Evolutionary conservation across 2,329 filamentous ascomycete genomes (phyloP).

Genomic region (Trichophyton verrucosum): DNA sequence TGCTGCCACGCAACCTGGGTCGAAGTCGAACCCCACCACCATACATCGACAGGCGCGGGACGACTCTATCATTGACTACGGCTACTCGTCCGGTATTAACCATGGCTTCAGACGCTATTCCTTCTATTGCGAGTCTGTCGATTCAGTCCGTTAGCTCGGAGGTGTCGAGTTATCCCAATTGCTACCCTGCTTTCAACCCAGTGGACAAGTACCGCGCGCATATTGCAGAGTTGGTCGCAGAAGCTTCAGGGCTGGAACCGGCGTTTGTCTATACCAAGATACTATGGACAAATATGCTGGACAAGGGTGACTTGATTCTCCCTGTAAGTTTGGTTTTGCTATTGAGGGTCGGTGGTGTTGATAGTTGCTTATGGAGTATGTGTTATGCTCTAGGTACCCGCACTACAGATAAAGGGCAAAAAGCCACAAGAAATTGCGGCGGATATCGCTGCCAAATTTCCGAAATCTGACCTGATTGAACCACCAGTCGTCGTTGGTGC

Average conservation of each 20-base stretch:
- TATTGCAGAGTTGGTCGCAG: conserved; percentile 32
- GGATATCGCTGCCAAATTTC: conserved; percentile 46
- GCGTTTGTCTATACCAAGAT: conserved; percentile 30
- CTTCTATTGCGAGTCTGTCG: conserved; percentile 28
- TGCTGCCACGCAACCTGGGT: not conserved
- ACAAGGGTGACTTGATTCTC: conserved; percentile 36
- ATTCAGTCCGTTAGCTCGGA: conserved; percentile 28
- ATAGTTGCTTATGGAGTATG: not conserved
- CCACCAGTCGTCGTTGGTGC: conserved; percentile 45
- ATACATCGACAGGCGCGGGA: not conserved
- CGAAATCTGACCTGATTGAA: conserved; percentile 45
- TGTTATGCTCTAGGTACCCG: conserved; percentile 23
- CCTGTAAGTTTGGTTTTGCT: conserved; percentile 22
- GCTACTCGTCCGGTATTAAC: conserved; percentile 6
- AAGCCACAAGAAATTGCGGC: conserved; percentile 46
- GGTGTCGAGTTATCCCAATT: conserved; percentile 30
- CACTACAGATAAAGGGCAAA: conserved; percentile 42
- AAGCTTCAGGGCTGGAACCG: conserved; percentile 28
- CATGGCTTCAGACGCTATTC: conserved; percentile 26
- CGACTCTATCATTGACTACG: not conserved
- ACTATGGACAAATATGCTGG: conserved; percentile 34
- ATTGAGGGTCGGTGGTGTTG: not conserved
- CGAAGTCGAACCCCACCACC: not conserved
- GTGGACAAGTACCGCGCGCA: conserved; percentile 37
- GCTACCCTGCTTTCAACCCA: conserved; percentile 35